phyloP scores from a whole-genome alignment of 106 monocot genomes.

The Triglochin maritima region DNA sequence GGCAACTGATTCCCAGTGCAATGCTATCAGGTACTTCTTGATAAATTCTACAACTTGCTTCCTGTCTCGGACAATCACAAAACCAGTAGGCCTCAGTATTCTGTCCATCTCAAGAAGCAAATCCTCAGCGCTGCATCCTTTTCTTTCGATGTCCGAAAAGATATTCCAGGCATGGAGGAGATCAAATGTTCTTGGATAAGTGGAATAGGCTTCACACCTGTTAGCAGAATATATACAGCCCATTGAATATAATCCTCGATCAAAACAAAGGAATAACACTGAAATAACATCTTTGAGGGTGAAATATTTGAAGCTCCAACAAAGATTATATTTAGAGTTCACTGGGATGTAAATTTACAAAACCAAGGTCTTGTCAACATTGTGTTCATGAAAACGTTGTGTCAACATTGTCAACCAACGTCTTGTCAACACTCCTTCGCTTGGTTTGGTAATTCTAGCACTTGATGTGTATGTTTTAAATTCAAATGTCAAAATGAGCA shows the following conservation, averaged over 20 bases:
- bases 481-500: no score
- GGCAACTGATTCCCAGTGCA: constrained; percentile 60
- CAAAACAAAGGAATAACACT: no score
- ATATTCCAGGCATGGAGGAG: constrained; percentile 86
- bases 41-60: constrained; percentile 38
- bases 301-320: no score
- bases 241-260: neutral
- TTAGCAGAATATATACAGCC: neutral
- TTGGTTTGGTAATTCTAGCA: no score
- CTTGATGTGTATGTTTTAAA: no score
- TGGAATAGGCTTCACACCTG: constrained; percentile 94
- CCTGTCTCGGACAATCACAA: constrained; percentile 61
- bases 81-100: constrained; percentile 75
- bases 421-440: no score
- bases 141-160: constrained; percentile 70
- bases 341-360: no score
- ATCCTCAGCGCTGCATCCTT: constrained; percentile 73
- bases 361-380: no score
- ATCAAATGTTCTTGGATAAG: constrained; percentile 89
- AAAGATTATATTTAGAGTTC: no score
- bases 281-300: no score
- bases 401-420: no score
- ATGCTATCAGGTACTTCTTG: constrained; percentile 40
- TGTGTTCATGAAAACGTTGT: no score
- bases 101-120: constrained; percentile 89